Conservation (phyloP, 345 rosid genomes). For the Acer saccharum region DNA sequence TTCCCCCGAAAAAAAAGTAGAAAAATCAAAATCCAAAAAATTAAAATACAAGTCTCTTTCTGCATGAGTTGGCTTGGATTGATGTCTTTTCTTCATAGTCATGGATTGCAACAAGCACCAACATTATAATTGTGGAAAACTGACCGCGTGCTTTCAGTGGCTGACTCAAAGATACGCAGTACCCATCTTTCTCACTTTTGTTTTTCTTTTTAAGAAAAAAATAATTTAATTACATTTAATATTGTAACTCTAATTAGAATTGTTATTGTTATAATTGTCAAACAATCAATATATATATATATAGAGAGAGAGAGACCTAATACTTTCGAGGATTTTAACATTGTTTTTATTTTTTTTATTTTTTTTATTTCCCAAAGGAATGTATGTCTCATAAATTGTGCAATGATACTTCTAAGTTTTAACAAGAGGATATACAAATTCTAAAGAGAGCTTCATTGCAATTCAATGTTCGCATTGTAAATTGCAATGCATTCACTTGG, state of each 20-base stretch:
- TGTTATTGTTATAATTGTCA: not conserved
- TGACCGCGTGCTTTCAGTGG: constrained; percentile 35
- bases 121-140: constrained; percentile 36
- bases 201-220: not conserved
- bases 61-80: not conserved
- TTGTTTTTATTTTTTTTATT: no score
- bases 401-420: no score
- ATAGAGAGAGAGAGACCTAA: no score
- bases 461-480: no score
- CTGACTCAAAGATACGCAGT: constrained; percentile 37
- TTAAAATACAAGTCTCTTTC: not conserved
- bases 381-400: no score
- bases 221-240: not conserved
- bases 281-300: no score
- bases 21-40: not conserved
- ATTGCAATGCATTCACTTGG: no score
- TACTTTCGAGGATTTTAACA: no score
- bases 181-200: not conserved
- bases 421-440: no score
- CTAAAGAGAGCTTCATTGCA: no score
- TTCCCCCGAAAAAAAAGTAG: not conserved
- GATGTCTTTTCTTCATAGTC: constrained; percentile 1
- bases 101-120: constrained; percentile 25
- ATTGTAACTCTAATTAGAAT: not conserved
- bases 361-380: no score